Percentiles rank a stretch among this genome's conserved stretches.
Evolutionary conservation across 2,329 filamentous ascomycete genomes (phyloP).

Genomic region (Chrysoporthe austroafricana): DNA sequence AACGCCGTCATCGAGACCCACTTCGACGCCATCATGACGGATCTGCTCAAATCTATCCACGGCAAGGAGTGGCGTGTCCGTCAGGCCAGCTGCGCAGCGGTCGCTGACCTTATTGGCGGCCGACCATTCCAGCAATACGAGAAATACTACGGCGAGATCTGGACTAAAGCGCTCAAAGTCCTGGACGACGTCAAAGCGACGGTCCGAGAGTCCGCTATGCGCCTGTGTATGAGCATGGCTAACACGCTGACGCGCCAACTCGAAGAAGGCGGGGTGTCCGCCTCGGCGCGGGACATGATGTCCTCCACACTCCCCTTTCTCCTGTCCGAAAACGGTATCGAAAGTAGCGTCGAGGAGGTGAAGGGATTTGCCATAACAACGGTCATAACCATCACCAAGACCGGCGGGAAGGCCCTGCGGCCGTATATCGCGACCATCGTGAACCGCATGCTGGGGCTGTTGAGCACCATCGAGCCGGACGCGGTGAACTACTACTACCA

Average conservation of each 20-base stretch:
- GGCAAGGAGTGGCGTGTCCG: conserved; percentile 93
- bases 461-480: conserved; percentile 88
- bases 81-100: conserved; percentile 88
- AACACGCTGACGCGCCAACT: conserved; percentile 84
- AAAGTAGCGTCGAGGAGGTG: conserved; percentile 86
- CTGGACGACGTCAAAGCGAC: conserved; percentile 95
- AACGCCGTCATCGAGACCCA: conserved; percentile 75
- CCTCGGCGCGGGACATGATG: conserved; percentile 78
- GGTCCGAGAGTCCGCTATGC: conserved; percentile 79
- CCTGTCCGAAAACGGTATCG: conserved; percentile 83
- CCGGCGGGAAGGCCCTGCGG: conserved; percentile 76
- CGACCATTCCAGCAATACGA: conserved; percentile 78
- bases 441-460: conserved; percentile 76
- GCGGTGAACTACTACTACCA: conserved; percentile 92
- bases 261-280: conserved; percentile 73
- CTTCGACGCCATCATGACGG: conserved; percentile 87
- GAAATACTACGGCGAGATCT: conserved; percentile 81
- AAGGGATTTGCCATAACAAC: conserved; percentile 82
- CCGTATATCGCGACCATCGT: conserved; percentile 83
- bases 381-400: conserved; percentile 87
- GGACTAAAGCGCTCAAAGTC: conserved; percentile 84
- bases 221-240: conserved; percentile 81
- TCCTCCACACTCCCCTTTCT: conserved; percentile 88
- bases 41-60: conserved; percentile 82
- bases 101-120: conserved; percentile 85